Evolutionary conservation across 257 asterid genomes (phyloP).

Genomic region (Capsicum baccatum): DNA sequence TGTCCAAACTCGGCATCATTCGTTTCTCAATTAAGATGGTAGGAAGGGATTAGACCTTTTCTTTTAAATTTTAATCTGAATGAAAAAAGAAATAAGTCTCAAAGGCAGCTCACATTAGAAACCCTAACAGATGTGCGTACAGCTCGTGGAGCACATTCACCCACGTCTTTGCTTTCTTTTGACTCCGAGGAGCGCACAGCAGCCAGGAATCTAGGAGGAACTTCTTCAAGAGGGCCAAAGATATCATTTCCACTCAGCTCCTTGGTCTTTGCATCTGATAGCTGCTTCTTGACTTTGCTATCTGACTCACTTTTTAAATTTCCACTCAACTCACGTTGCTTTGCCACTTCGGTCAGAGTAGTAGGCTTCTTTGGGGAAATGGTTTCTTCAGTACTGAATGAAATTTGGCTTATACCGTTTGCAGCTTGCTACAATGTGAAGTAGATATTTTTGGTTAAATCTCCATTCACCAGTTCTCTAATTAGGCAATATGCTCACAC

Average conservation of each 20-base stretch:
- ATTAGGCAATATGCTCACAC: slow-evolving; percentile 14
- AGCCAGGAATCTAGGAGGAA: slow-evolving; percentile 61
- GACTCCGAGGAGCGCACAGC: slow-evolving; percentile 57
- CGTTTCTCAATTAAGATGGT: background rate
- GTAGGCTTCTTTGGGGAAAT: slow-evolving; percentile 86
- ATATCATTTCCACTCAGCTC: slow-evolving; percentile 92
- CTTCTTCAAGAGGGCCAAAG: slow-evolving; percentile 88
- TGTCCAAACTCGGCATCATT: background rate
- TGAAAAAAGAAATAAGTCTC: background rate
- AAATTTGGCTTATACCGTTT: slow-evolving; percentile 89
- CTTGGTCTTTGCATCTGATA: slow-evolving; percentile 76
- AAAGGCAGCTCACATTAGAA: slow-evolving; percentile 72
- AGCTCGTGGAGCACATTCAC: slow-evolving; percentile 74
- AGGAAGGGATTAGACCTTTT: background rate
- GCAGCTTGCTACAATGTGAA: slow-evolving; percentile 69
- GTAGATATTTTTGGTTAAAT: slow-evolving; percentile 1
- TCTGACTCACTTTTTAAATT: slow-evolving; percentile 70
- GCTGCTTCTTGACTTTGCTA: slow-evolving; percentile 59
- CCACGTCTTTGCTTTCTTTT: slow-evolving; percentile 69
- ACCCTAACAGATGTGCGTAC: slow-evolving; percentile 88
- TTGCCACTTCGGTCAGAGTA: slow-evolving; percentile 81
- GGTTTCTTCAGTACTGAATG: slow-evolving; percentile 79
- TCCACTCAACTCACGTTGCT: slow-evolving; percentile 94
- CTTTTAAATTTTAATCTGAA: background rate
- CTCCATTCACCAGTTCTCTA: background rate